Conservation (phyloP, 805 yeast genomes). For the Ogataea degrootiae region DNA sequence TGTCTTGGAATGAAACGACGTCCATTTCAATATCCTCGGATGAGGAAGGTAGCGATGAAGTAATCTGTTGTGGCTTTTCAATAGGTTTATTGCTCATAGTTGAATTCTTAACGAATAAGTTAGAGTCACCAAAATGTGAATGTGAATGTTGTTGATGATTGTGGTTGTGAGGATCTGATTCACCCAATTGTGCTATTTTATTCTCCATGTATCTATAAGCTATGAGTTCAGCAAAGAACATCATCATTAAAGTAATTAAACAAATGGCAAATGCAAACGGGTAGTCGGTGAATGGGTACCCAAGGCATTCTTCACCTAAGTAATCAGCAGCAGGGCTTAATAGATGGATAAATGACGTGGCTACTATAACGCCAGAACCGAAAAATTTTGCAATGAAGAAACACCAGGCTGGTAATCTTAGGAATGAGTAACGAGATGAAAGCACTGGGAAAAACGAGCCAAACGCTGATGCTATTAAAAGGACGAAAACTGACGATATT, state of each 20-base stretch:
- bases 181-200: slow-evolving; percentile 9
- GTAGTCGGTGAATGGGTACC: slow-evolving; percentile 49
- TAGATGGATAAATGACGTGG: slow-evolving; percentile 76
- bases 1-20: slow-evolving; percentile 13
- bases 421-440: slow-evolving; percentile 53
- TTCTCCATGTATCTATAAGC: slow-evolving; percentile 44
- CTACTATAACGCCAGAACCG: slow-evolving; percentile 81
- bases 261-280: slow-evolving; percentile 54
- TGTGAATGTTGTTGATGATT: slow-evolving; percentile 37
- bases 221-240: slow-evolving; percentile 48
- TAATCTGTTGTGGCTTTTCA: slow-evolving; percentile 6
- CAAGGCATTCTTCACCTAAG: slow-evolving; percentile 53
- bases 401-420: slow-evolving; percentile 55
- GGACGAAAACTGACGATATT: slow-evolving; percentile 59
- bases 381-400: slow-evolving; percentile 69
- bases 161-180: slow-evolving; percentile 13
- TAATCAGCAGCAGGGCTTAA: slow-evolving; percentile 64
- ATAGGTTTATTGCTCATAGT: slow-evolving; percentile 5
- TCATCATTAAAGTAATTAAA: slow-evolving; percentile 44
- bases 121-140: slow-evolving; percentile 50
- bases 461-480: slow-evolving; percentile 49
- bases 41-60: background rate
- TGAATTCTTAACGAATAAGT: slow-evolving; percentile 11
- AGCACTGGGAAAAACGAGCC: slow-evolving; percentile 62
- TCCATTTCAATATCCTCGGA: background rate